Percentiles rank a stretch among this genome's conserved stretches.
phyloP scores from a whole-genome alignment of 805 yeast genomes.

The Yarrowia sp. region DNA sequence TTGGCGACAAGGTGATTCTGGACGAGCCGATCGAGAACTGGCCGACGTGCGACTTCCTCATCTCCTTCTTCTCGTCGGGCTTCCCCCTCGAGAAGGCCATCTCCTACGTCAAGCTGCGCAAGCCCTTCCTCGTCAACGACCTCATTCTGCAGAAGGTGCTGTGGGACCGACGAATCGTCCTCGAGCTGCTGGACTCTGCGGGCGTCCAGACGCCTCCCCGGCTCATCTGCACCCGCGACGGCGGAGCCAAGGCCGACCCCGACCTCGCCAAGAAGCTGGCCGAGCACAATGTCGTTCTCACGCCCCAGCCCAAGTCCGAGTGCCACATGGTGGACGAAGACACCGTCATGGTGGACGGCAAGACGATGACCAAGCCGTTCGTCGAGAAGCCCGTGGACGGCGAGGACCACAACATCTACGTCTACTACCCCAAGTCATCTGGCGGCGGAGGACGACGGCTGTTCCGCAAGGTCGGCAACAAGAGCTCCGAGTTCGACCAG shows the following conservation, averaged over 20 bases:
- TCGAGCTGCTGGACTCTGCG: slow-evolving; percentile 71
- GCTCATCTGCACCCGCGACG: slow-evolving; percentile 88
- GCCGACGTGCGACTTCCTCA: slow-evolving; percentile 97
- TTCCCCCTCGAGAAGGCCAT: slow-evolving; percentile 97
- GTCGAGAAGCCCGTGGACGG: slow-evolving; percentile 99
- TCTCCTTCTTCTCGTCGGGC: slow-evolving; percentile 91
- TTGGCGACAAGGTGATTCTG: slow-evolving; percentile 93
- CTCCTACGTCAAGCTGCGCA: slow-evolving; percentile 78
- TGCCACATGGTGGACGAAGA: slow-evolving; percentile 87
- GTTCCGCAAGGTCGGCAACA: slow-evolving; percentile 94
- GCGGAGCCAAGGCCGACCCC: slow-evolving; percentile 84
- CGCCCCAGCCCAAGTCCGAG: slow-evolving; percentile 28
- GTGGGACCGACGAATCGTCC: slow-evolving; percentile 96
- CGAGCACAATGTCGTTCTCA: slow-evolving; percentile 57
- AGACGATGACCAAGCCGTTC: slow-evolving; percentile 76
- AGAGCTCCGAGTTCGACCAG: slow-evolving; percentile 94
- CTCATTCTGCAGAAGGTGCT: slow-evolving; percentile 84
- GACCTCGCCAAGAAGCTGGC: slow-evolving; percentile 60
- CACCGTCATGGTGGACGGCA: slow-evolving; percentile 77
- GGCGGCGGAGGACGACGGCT: slow-evolving; percentile 98
- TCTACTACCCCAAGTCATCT: slow-evolving; percentile 78
- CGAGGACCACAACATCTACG: slow-evolving; percentile 94
- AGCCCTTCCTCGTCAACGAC: slow-evolving; percentile 88
- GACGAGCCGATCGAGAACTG: slow-evolving; percentile 94
- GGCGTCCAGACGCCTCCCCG: slow-evolving; percentile 89